phyloP scores from a whole-genome alignment of 2,329 filamentous ascomycete species.

The Elsinoe australis region DNA sequence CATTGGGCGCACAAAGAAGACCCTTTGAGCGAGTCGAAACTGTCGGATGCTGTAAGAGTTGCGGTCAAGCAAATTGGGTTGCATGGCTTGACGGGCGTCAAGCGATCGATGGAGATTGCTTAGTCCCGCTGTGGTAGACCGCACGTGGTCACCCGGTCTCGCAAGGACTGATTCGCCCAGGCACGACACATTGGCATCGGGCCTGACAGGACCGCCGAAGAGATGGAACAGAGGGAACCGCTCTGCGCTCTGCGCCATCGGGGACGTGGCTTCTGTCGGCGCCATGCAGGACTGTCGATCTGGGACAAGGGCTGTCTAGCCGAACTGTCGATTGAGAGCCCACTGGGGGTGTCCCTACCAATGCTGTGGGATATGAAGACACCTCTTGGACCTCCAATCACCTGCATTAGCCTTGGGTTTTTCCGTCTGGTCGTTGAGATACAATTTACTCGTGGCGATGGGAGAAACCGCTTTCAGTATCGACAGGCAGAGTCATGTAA shows the following conservation, averaged over 20 bases:
- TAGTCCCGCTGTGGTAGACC: neutral
- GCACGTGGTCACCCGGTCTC: conserved; percentile 13
- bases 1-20: conserved; percentile 2
- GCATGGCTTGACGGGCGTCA: neutral
- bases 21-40: neutral
- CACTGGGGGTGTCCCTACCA: neutral
- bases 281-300: conserved; percentile 11
- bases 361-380: neutral
- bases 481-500: neutral
- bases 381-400: neutral
- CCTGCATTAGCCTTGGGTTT: neutral
- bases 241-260: neutral
- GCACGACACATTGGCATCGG: conserved; percentile 3
- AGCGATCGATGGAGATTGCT: conserved; percentile 7
- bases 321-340: conserved; percentile 7
- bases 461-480: no score
- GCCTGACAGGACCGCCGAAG: conserved; percentile 7
- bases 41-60: conserved; percentile 1
- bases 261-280: conserved; percentile 11
- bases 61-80: conserved; percentile 2
- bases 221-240: conserved; percentile 5
- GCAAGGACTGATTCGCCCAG: conserved; percentile 9
- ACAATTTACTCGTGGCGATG: no score
- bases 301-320: conserved; percentile 4
- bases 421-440: no score